These are phyloP conservation scores for Miscanthus sacchariflorus DNA, from an alignment of 202 grass and related monocot genomes.

Conservation along the genomic window DNA sequence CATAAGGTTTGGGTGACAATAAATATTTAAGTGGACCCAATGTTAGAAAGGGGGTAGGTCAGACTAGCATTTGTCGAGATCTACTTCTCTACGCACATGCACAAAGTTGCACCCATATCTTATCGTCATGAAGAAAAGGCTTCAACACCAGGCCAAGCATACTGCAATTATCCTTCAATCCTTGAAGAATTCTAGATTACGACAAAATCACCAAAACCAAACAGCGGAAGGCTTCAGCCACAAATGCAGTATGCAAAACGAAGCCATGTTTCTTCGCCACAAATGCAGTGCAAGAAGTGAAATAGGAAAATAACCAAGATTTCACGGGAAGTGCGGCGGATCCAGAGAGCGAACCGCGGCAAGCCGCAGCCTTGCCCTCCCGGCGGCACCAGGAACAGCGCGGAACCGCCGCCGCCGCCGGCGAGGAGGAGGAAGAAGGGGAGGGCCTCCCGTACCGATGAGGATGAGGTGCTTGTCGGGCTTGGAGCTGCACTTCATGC, in stretches of 20 bases:
- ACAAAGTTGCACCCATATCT: slow-evolving; percentile 10
- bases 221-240: background rate
- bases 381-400: background rate
- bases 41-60: background rate
- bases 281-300: background rate
- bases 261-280: background rate
- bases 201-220: background rate
- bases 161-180: background rate
- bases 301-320: background rate
- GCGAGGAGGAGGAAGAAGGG: background rate
- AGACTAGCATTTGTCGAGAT: background rate
- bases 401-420: background rate
- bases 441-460: background rate
- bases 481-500: background rate
- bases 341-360: background rate
- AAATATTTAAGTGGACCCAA: background rate
- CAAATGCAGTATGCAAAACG: background rate
- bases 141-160: background rate
- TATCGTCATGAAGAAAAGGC: background rate
- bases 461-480: background rate
- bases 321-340: background rate
- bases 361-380: background rate
- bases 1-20: background rate
- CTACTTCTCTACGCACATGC: background rate
- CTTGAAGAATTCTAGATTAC: background rate